Conservation (phyloP, 1,139 yeast species). For the Pichia sp. region DNA sequence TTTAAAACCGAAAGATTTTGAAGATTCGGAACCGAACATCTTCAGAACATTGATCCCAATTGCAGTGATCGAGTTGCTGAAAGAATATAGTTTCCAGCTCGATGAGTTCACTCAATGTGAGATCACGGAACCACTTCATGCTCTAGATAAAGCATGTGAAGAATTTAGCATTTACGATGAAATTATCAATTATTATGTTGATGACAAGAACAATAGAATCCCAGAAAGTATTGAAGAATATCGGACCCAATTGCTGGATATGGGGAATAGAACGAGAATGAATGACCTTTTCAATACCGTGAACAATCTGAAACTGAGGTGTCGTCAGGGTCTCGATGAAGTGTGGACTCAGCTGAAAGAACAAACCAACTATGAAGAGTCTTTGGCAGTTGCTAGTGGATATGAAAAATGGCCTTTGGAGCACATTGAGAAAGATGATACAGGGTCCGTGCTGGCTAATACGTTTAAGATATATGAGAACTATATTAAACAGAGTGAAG, state of each 20-base stretch:
- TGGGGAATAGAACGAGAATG: constrained; percentile 47
- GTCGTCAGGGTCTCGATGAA: constrained; percentile 24
- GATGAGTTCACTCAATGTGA: constrained; percentile 46
- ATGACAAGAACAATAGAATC: constrained; percentile 31
- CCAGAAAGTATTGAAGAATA: constrained; percentile 54
- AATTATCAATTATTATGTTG: constrained; percentile 33
- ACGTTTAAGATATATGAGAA: constrained; percentile 38
- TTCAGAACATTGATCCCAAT: constrained; percentile 62
- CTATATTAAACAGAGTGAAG: constrained; percentile 51
- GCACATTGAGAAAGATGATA: constrained; percentile 32
- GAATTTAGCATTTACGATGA: constrained; percentile 39
- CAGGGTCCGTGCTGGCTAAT: constrained; percentile 27
- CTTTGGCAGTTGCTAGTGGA: constrained; percentile 43
- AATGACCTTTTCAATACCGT: constrained; percentile 42
- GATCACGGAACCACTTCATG: constrained; percentile 47
- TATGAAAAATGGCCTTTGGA: constrained; percentile 42
- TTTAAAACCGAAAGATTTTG: constrained; percentile 27
- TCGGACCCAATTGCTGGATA: constrained; percentile 44
- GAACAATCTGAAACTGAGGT: constrained; percentile 25
- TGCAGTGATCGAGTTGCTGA: constrained; percentile 28
- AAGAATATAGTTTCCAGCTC: constrained; percentile 60
- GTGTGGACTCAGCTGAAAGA: constrained; percentile 36
- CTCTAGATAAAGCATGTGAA: constrained; percentile 42
- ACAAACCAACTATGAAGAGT: constrained; percentile 43
- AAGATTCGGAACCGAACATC: constrained; percentile 26